Conservation (phyloP, 371 early-diverging fungal species). For the Haplosporangium sp. region DNA sequence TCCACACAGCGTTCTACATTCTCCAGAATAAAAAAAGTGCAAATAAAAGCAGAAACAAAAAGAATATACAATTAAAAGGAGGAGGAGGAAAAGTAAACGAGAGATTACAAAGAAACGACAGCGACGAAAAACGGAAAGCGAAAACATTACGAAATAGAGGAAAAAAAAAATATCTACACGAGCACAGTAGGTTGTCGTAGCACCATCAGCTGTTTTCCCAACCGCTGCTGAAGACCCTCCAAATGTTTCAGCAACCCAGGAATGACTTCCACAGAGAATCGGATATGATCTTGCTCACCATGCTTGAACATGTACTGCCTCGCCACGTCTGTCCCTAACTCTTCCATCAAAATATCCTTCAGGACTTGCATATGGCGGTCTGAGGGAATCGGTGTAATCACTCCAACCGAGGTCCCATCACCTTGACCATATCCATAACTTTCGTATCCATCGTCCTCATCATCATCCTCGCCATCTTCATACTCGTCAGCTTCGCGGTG, state of each 20-base stretch:
- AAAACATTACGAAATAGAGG: too few relatives aligned
- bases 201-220: slow-evolving; percentile 41
- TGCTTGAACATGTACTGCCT: slow-evolving; percentile 42
- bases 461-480: slow-evolving; percentile 10
- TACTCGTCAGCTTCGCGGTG: too few relatives aligned
- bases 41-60: too few relatives aligned
- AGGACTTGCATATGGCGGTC: slow-evolving; percentile 55
- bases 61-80: neutral
- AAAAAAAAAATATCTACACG: too few relatives aligned
- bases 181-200: slow-evolving; percentile 26
- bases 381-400: slow-evolving; percentile 50
- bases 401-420: slow-evolving; percentile 31
- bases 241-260: slow-evolving; percentile 51
- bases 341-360: slow-evolving; percentile 52
- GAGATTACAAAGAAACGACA: too few relatives aligned
- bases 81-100: too few relatives aligned
- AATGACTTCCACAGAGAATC: slow-evolving; percentile 55
- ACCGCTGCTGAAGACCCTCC: slow-evolving; percentile 40
- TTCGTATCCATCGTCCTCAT: slow-evolving; percentile 36
- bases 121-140: too few relatives aligned
- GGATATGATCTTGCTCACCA: slow-evolving; percentile 51
- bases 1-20: too few relatives aligned
- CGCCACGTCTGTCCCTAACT: slow-evolving; percentile 43
- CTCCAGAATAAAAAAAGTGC: too few relatives aligned
- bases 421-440: slow-evolving; percentile 28